Evolutionary conservation across 441 rosid genomes (phyloP).

Genomic region (Dalechampia spathulata): DNA sequence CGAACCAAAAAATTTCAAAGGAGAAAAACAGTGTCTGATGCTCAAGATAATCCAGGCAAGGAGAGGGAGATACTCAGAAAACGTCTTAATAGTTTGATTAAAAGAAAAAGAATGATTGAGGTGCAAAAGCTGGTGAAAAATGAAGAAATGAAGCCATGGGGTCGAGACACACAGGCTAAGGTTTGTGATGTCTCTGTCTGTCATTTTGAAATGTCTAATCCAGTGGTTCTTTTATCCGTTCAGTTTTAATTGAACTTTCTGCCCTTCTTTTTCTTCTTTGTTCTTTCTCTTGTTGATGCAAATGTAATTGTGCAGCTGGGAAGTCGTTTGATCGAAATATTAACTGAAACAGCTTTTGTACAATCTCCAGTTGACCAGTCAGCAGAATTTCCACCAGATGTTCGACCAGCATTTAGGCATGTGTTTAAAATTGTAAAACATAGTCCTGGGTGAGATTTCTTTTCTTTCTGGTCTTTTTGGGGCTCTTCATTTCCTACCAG

Average conservation of each 20-base stretch:
- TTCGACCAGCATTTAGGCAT: slow-evolving; percentile 90
- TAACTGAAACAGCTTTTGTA: slow-evolving; percentile 74
- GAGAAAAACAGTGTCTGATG: slow-evolving; percentile 34
- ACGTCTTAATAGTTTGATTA: slow-evolving; percentile 67
- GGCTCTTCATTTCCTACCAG: no score
- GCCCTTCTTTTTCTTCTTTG: not conserved
- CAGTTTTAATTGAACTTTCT: not conserved
- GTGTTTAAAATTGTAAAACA: slow-evolving; percentile 44
- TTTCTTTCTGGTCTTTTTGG: no score
- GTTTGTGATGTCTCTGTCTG: slow-evolving; percentile 26
- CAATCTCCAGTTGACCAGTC: slow-evolving; percentile 70
- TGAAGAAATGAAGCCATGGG: slow-evolving; percentile 74
- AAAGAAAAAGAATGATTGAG: slow-evolving; percentile 51
- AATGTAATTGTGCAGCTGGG: slow-evolving; percentile 55
- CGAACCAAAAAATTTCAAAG: slow-evolving; percentile 39
- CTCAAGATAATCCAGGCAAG: slow-evolving; percentile 36
- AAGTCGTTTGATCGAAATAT: slow-evolving; percentile 65
- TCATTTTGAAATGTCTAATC: slow-evolving; percentile 16
- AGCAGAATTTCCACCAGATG: slow-evolving; percentile 59
- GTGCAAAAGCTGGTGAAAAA: slow-evolving; percentile 58
- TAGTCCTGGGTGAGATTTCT: slow-evolving; percentile 48
- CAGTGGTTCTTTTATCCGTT: not conserved
- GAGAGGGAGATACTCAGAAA: slow-evolving; percentile 59
- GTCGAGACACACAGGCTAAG: slow-evolving; percentile 79
- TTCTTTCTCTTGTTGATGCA: slow-evolving; percentile 9